Conservation (phyloP, 208 protist species). For the Acanthamoeba triangularis region DNA sequence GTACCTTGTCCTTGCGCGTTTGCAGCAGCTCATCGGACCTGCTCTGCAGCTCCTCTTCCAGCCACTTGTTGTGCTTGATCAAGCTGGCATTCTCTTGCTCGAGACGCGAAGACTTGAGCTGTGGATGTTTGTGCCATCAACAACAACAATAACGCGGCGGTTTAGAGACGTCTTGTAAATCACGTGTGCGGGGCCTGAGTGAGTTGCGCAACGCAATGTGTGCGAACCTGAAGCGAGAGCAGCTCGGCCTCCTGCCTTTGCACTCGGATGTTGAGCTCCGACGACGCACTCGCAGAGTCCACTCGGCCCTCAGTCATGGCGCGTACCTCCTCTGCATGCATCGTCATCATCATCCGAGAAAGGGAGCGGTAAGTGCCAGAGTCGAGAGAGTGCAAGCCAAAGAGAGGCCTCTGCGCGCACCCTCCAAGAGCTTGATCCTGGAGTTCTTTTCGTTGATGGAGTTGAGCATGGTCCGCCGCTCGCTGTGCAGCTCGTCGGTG, state of each 20-base stretch:
- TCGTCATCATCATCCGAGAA: too few species aligned
- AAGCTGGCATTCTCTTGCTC: neutral
- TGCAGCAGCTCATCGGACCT: slow-evolving; percentile 17
- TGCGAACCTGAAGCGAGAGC: neutral
- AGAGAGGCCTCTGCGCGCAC: neutral
- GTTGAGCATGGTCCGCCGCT: neutral
- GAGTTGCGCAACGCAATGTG: neutral
- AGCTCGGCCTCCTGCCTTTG: slow-evolving; percentile 19
- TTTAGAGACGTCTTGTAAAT: neutral
- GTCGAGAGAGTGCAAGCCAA: neutral
- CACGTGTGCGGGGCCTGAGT: neutral
- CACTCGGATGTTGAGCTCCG: slow-evolving; percentile 18
- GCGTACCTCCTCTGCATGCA: slow-evolving; percentile 10
- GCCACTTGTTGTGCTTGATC: slow-evolving; percentile 17
- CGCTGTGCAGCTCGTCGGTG: slow-evolving; percentile 8
- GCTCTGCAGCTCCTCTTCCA: slow-evolving; percentile 34
- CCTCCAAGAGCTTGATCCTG: neutral
- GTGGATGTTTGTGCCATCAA: neutral
- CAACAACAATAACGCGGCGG: too few species aligned
- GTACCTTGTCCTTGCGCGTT: slow-evolving; percentile 41
- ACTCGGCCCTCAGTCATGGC: neutral
- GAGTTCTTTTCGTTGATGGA: slow-evolving; percentile 42
- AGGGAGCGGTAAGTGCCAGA: neutral
- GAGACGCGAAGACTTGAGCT: neutral
- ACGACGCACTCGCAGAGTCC: neutral